Evolutionary conservation across 2,329 filamentous ascomycete genomes (phyloP).

Genomic region (Colletotrichum costaricense): DNA sequence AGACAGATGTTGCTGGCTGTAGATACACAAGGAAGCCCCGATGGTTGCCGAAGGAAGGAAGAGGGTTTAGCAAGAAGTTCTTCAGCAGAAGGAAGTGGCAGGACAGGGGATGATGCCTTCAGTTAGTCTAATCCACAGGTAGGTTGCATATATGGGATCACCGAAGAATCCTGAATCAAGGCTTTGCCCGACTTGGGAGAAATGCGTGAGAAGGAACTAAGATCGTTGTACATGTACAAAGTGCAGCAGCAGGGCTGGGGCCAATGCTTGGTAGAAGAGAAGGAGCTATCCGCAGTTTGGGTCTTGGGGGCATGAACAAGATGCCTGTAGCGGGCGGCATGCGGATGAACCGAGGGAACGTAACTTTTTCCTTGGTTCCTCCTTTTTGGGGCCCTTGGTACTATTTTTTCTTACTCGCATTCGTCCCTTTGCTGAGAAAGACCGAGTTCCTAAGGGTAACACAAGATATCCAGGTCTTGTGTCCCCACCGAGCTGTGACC

Average conservation of each 20-base stretch:
- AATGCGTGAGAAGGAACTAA: neutral
- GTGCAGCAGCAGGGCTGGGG: slow-evolving; percentile 13
- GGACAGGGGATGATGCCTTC: neutral
- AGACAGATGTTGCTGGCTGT: neutral
- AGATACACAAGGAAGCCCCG: neutral
- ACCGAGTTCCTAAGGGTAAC: neutral
- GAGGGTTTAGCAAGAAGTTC: neutral
- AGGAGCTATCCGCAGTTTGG: neutral
- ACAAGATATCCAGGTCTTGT: neutral
- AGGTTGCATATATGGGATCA: slow-evolving; percentile 17
- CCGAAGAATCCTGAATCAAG: slow-evolving; percentile 1
- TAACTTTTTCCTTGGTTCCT: neutral
- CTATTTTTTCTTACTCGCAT: neutral
- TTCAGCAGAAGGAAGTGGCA: neutral
- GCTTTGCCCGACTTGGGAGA: slow-evolving; percentile 5
- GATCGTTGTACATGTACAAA: slow-evolving; percentile 6
- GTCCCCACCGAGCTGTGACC: neutral
- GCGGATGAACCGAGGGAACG: neutral
- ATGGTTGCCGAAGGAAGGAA: neutral
- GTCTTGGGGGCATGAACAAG: neutral
- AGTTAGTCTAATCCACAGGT: neutral
- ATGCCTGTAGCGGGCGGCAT: neutral
- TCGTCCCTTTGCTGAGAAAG: neutral
- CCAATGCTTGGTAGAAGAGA: neutral
- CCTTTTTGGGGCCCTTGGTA: neutral